Percentiles rank a stretch among this genome's conserved stretches.
Evolutionary conservation across 2,329 filamentous ascomycete species (phyloP).

Genomic region (Lachnellula suecica): DNA sequence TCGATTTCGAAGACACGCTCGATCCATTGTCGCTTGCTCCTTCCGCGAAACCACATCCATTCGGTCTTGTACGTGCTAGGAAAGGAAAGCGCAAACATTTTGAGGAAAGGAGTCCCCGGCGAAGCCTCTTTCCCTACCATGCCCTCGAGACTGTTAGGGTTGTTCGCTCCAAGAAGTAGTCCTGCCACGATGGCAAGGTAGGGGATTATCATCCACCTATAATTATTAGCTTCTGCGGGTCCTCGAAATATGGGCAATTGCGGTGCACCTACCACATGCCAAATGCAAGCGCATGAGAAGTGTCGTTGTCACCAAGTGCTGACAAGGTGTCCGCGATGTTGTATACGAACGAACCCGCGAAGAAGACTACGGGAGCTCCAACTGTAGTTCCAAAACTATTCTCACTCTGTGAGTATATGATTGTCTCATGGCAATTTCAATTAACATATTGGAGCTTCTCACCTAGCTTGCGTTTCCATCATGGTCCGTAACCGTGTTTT

Average conservation of each 20-base stretch:
- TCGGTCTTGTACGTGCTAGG: constrained; percentile 14
- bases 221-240: too few species aligned
- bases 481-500: too few species aligned
- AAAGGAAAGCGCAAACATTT: constrained; percentile 16
- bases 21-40: constrained; percentile 16
- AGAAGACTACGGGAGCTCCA: constrained; percentile 24
- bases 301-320: constrained; percentile 14
- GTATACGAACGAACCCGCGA: constrained; percentile 19
- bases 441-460: constrained; percentile 31
- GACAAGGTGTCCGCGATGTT: constrained; percentile 9
- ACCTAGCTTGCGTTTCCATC: constrained; percentile 20
- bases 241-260: too few species aligned
- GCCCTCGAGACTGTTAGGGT: constrained; percentile 19
- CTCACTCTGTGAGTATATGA: too few species aligned
- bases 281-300: constrained; percentile 12
- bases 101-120: background rate
- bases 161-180: constrained; percentile 20
- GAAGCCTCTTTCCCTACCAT: constrained; percentile 12
- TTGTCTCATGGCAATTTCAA: too few species aligned
- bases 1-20: constrained; percentile 15
- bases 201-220: constrained; percentile 17
- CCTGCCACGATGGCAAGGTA: constrained; percentile 19
- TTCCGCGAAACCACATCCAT: constrained; percentile 19
- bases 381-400: constrained; percentile 19
- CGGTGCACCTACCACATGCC: constrained; percentile 31